phyloP scores from a whole-genome alignment of 768 basidiomycete genomes.

The Leccinum uliginosum region DNA sequence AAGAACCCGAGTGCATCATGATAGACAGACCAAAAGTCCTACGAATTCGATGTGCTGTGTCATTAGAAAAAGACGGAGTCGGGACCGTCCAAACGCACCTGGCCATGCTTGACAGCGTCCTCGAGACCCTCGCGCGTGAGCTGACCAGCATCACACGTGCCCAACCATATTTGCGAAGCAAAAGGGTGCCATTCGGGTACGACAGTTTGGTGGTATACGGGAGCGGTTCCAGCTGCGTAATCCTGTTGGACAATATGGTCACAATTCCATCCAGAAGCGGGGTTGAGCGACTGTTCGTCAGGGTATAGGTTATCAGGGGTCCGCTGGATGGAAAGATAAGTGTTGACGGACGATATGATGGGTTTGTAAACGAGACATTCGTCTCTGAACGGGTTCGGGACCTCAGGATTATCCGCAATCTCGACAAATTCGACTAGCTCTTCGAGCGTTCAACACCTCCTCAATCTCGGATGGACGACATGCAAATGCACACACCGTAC shows the following conservation, averaged over 20 bases:
- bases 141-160: conserved; percentile 46
- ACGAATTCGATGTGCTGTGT: neutral
- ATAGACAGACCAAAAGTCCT: conserved; percentile 50
- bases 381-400: too few species aligned
- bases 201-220: conserved; percentile 37
- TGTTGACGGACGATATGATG: too few species aligned
- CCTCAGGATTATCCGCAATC: too few species aligned
- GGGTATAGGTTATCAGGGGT: conserved; percentile 50
- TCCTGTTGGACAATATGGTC: conserved; percentile 35
- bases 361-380: too few species aligned
- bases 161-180: conserved; percentile 41
- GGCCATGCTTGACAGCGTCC: conserved; percentile 41
- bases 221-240: conserved; percentile 34
- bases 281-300: conserved; percentile 37
- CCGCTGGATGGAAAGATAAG: conserved; percentile 31
- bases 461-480: too few species aligned
- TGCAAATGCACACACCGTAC: too few species aligned
- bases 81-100: conserved; percentile 15
- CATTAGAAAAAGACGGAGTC: neutral
- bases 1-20: conserved; percentile 35
- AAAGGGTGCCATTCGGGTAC: conserved; percentile 43
- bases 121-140: conserved; percentile 41
- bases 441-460: too few species aligned
- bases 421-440: too few species aligned
- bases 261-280: conserved; percentile 39